Conservation (phyloP, 768 basidiomycete genomes). For the Suillus subaureus region DNA sequence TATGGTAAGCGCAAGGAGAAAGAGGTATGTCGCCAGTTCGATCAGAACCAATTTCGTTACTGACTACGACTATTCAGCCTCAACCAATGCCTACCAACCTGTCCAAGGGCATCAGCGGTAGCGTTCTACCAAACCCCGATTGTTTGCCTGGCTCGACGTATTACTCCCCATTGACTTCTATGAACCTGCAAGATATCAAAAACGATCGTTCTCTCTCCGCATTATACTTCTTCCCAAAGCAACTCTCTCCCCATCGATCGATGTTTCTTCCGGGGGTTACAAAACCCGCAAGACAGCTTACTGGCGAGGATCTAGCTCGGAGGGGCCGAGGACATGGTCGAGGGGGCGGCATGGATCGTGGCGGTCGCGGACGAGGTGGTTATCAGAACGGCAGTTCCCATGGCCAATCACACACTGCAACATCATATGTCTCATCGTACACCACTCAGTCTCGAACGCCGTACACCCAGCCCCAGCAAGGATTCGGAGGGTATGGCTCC, state of each 20-base stretch:
- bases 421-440: constrained; percentile 20
- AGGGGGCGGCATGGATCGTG: constrained; percentile 42
- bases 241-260: constrained; percentile 83
- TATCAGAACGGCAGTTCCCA: constrained; percentile 15
- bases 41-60: constrained; percentile 4
- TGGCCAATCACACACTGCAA: constrained; percentile 18
- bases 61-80: constrained; percentile 51
- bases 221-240: constrained; percentile 87
- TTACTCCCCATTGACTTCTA: constrained; percentile 64
- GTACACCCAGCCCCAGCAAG: constrained; percentile 21
- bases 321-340: constrained; percentile 53
- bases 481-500: constrained; percentile 36
- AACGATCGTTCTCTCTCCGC: constrained; percentile 89
- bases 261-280: constrained; percentile 75
- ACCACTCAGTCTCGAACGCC: constrained; percentile 17
- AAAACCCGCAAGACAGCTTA: constrained; percentile 60
- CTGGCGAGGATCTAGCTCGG: constrained; percentile 65
- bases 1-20: constrained; percentile 86
- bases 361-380: constrained; percentile 37
- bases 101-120: constrained; percentile 81
- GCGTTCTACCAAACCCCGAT: constrained; percentile 79
- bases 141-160: constrained; percentile 94
- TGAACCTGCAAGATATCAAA: constrained; percentile 75
- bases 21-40: constrained; percentile 53
- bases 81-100: constrained; percentile 65